Percentiles rank a stretch among this genome's conserved stretches.
Evolutionary conservation across 805 yeast species (phyloP).

Genomic region (Vanderwaltozyma verrucispora): DNA sequence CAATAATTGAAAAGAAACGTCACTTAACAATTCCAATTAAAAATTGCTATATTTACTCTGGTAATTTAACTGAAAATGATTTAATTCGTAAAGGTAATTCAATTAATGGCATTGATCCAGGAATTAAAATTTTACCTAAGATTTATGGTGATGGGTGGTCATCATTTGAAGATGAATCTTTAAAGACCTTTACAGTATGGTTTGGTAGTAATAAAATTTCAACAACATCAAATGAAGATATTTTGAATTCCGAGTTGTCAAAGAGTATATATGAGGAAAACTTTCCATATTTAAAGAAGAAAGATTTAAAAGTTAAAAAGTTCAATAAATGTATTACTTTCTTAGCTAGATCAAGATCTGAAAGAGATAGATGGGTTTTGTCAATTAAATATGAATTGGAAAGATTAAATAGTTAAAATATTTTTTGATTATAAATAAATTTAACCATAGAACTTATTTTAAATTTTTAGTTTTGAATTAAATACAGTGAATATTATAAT

Average conservation of each 20-base stretch:
- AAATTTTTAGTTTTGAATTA: no score
- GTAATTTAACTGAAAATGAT: conserved; percentile 47
- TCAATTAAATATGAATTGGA: conserved; percentile 29
- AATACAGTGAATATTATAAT: no score
- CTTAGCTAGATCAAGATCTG: conserved; percentile 72
- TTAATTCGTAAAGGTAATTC: conserved; percentile 38
- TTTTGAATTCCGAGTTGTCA: not conserved
- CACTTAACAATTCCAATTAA: conserved; percentile 50
- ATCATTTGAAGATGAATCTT: conserved; percentile 65
- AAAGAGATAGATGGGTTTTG: conserved; percentile 73
- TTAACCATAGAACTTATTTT: no score
- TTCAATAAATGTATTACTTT: conserved; percentile 39
- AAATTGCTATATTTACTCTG: conserved; percentile 70
- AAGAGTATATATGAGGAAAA: conserved; percentile 2
- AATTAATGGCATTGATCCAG: conserved; percentile 41
- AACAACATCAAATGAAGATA: conserved; percentile 9
- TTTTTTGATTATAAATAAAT: no score
- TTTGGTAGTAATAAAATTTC: conserved; percentile 52
- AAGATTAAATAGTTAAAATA: conserved; percentile 12
- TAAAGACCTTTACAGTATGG: conserved; percentile 79
- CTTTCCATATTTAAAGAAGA: not conserved
- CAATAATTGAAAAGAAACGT: conserved; percentile 41
- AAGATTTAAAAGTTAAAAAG: not conserved
- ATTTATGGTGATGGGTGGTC: conserved; percentile 76
- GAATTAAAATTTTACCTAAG: conserved; percentile 53